These are phyloP conservation scores for Closterium sp. DNA, from an alignment of 139 green algal genomes.

Conservation along the genomic window DNA sequence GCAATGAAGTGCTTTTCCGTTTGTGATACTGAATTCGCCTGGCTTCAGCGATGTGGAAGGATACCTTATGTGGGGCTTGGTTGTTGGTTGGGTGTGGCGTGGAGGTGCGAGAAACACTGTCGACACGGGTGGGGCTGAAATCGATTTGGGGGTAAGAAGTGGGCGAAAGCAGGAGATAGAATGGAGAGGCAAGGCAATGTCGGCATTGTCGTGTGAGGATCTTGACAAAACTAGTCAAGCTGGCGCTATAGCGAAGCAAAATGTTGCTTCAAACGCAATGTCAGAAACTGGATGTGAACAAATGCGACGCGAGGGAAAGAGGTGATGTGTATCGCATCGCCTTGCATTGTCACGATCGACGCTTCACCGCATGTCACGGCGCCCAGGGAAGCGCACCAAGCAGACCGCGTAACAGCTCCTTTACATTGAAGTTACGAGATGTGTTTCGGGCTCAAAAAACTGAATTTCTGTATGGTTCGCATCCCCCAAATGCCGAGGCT, in stretches of 20 bases:
- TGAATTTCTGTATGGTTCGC: no score
- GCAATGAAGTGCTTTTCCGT: no score
- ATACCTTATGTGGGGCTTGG: no score
- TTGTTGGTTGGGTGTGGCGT: no score
- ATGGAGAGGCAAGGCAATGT: not conserved
- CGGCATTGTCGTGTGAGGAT: not conserved
- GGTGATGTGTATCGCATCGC: no score
- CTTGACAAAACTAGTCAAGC: not conserved
- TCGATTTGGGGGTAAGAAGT: not conserved
- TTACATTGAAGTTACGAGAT: no score
- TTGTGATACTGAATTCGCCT: not conserved
- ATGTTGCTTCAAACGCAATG: not conserved
- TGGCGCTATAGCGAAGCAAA: not conserved
- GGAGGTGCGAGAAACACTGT: no score
- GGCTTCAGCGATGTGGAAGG: not conserved
- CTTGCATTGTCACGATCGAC: not conserved
- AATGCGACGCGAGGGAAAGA: not conserved
- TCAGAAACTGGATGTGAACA: not conserved
- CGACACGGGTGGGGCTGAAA: no score
- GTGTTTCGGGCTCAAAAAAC: no score
- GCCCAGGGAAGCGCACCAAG: no score
- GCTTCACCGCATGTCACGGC: not conserved
- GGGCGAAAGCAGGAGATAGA: not conserved
- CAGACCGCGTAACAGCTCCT: no score
- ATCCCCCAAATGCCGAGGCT: no score